These are phyloP conservation scores for Dalechampia spathulata DNA, from an alignment of 441 rosid genomes.

Conservation along the genomic window DNA sequence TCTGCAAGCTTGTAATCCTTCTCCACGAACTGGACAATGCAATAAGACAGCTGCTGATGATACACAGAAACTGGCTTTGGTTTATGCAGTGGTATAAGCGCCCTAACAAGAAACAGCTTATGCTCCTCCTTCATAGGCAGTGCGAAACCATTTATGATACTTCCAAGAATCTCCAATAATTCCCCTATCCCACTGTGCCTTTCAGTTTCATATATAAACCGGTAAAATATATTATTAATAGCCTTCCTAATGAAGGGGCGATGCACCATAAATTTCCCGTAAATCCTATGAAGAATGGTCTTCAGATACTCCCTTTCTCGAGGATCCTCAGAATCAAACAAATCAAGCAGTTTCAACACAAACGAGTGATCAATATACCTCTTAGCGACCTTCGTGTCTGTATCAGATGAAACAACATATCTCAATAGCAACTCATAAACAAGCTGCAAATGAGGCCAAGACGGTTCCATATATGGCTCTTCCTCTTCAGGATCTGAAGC, in stretches of 20 bases:
- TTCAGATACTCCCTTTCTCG: constrained; percentile 86
- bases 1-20: constrained; percentile 89
- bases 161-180: constrained; percentile 84
- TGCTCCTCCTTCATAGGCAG: constrained; percentile 98
- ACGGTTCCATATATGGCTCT: constrained; percentile 72
- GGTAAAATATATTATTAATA: constrained; percentile 67
- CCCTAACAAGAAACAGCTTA: constrained; percentile 77
- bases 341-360: constrained; percentile 64
- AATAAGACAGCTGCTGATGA: constrained; percentile 87
- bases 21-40: constrained; percentile 80
- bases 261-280: constrained; percentile 79
- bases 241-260: constrained; percentile 85
- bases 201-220: constrained; percentile 85
- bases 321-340: constrained; percentile 87
- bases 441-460: constrained; percentile 91
- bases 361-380: constrained; percentile 79
- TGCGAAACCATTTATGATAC: constrained; percentile 93
- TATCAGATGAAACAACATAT: constrained; percentile 68
- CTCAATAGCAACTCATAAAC: constrained; percentile 60
- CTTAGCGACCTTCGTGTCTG: constrained; percentile 67
- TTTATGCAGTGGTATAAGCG: constrained; percentile 86
- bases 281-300: constrained; percentile 79
- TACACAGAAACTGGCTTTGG: constrained; percentile 66
- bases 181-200: constrained; percentile 87
- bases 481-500: constrained; percentile 80